A percentile compares a stretch with the other conserved stretches of the same genome.
phyloP scores from a whole-genome alignment of 208 protist species.

The Leptomonas pyrrhocoris region DNA sequence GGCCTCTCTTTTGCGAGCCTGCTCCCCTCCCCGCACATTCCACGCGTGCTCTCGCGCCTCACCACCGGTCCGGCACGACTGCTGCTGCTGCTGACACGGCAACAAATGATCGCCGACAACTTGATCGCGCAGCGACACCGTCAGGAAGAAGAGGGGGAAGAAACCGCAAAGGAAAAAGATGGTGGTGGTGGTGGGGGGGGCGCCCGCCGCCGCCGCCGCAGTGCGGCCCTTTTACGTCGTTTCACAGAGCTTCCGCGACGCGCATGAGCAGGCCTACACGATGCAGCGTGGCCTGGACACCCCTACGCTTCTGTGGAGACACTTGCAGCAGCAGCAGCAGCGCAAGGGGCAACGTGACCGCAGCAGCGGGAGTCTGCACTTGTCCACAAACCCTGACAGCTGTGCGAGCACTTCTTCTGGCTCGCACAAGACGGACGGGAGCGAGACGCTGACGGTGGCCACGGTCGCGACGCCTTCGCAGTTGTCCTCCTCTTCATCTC shows the following conservation, averaged over 20 bases:
- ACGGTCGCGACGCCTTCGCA: too few species aligned
- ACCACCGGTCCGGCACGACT: constrained; percentile 36
- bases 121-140: constrained; percentile 22
- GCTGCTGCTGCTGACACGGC: constrained; percentile 40
- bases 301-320: constrained; percentile 15
- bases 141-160: not conserved
- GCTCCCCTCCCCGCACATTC: constrained; percentile 15
- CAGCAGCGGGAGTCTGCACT: too few species aligned
- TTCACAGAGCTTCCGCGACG: constrained; percentile 23
- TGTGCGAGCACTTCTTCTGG: too few species aligned
- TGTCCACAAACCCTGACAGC: too few species aligned
- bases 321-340: constrained; percentile 19
- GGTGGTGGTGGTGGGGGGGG: too few species aligned
- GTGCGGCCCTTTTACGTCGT: constrained; percentile 14
- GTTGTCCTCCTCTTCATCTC: not conserved
- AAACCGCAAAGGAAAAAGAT: too few species aligned
- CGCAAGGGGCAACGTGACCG: not conserved
- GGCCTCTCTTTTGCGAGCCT: not conserved
- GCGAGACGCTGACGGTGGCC: too few species aligned
- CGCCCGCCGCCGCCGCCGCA: not conserved
- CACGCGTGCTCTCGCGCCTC: constrained; percentile 29
- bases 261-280: constrained; percentile 19
- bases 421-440: too few species aligned
- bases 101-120: constrained; percentile 40
- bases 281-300: constrained; percentile 23